These are phyloP conservation scores for Tulasnella sp. DNA, from an alignment of 768 basidiomycete species.

Conservation along the genomic window DNA sequence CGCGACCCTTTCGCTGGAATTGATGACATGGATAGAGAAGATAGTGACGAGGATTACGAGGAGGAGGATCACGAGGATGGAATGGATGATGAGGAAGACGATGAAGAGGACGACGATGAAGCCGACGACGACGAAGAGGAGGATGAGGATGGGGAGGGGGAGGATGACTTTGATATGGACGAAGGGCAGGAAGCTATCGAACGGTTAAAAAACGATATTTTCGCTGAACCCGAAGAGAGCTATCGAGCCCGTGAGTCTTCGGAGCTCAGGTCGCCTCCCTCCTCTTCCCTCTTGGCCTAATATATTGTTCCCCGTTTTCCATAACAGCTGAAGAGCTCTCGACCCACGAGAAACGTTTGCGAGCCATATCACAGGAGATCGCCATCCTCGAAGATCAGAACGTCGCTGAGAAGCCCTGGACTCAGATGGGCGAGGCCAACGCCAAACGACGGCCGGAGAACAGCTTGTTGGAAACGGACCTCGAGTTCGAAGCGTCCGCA, in stretches of 20 bases:
- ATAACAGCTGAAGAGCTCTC: constrained; percentile 52
- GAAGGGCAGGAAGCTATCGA: constrained; percentile 51
- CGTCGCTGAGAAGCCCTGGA: constrained; percentile 87
- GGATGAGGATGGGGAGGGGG: constrained; percentile 27
- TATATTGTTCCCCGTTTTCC: not conserved
- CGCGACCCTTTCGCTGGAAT: constrained; percentile 30
- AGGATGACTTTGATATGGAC: constrained; percentile 36
- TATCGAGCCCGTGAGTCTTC: constrained; percentile 31
- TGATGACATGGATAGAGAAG: constrained; percentile 34
- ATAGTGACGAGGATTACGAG: constrained; percentile 29
- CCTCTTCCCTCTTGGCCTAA: constrained; percentile 6
- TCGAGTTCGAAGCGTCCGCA: constrained; percentile 88
- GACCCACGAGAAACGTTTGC: constrained; percentile 64
- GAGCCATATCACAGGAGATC: constrained; percentile 73
- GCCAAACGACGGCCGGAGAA: constrained; percentile 82
- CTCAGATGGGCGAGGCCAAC: constrained; percentile 83
- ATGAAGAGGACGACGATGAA: not conserved
- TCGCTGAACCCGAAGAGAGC: constrained; percentile 61
- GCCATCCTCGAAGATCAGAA: constrained; percentile 78
- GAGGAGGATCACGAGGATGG: constrained; percentile 5
- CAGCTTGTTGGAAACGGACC: constrained; percentile 85
- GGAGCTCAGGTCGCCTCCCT: not conserved
- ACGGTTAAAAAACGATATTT: constrained; percentile 70
- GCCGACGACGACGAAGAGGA: not conserved
- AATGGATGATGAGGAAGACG: not conserved